These are phyloP conservation scores for Cardamine chenopodiifolia DNA, from an alignment of 345 rosid genomes.

Conservation along the genomic window DNA sequence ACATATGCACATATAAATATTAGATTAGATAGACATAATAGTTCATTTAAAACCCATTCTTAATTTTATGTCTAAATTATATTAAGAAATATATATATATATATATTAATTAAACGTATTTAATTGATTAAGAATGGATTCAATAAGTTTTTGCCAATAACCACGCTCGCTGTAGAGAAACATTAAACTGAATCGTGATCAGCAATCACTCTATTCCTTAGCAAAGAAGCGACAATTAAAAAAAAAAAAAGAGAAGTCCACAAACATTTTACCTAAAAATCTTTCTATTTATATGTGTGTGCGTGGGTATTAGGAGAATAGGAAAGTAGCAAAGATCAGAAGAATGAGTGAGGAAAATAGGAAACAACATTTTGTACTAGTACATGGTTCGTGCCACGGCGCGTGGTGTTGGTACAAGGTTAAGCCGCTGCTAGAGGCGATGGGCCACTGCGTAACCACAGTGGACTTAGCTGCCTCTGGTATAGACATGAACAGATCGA, in stretches of 20 bases:
- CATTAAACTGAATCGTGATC: slow-evolving; percentile 6
- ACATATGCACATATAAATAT: no score
- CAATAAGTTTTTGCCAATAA: no score
- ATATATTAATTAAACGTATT: no score
- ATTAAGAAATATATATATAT: no score
- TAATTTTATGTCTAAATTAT: not conserved
- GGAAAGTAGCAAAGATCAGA: not conserved
- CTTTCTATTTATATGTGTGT: not conserved
- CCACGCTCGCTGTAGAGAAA: no score
- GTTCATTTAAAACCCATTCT: not conserved
- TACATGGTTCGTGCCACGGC: slow-evolving; percentile 66
- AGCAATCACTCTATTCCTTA: slow-evolving; percentile 1
- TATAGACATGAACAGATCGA: slow-evolving; percentile 42
- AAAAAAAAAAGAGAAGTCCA: not conserved
- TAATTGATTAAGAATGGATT: no score
- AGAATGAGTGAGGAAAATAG: slow-evolving; percentile 26
- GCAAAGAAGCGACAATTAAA: not conserved
- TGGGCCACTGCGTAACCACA: slow-evolving; percentile 55
- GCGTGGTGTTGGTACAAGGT: slow-evolving; percentile 75
- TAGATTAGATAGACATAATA: not conserved
- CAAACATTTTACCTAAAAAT: not conserved
- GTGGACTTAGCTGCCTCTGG: slow-evolving; percentile 61
- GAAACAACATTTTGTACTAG: slow-evolving; percentile 55
- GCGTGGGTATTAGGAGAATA: not conserved
- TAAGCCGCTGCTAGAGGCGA: slow-evolving; percentile 52